These are phyloP conservation scores for Pleodorina starrii DNA, from an alignment of 139 green algal genomes.

Conservation along the genomic window DNA sequence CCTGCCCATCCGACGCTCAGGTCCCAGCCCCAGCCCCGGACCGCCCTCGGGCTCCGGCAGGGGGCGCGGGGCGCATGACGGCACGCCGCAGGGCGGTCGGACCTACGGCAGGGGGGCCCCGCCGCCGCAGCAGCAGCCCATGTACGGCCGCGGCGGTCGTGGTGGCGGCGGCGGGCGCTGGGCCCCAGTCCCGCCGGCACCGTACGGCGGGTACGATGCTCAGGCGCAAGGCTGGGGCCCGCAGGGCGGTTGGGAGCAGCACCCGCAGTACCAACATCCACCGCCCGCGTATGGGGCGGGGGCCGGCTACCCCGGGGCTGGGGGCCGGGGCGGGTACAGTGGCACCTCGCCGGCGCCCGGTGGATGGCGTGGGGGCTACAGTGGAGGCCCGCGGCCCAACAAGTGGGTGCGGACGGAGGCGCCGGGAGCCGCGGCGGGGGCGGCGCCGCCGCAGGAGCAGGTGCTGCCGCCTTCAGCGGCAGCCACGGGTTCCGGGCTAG, in stretches of 20 bases:
- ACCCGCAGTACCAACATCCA: not conserved
- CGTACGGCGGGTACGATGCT: not conserved
- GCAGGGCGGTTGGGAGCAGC: conserved; percentile 4
- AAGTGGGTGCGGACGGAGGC: conserved; percentile 31
- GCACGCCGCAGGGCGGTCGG: not conserved
- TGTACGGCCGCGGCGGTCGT: not conserved
- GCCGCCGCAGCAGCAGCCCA: not conserved
- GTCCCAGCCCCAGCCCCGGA: not conserved
- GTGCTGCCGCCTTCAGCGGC: not conserved
- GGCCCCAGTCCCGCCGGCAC: not conserved
- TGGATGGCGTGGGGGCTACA: not conserved
- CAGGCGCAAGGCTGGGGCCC: not conserved
- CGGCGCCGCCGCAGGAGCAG: not conserved
- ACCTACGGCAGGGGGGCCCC: not conserved
- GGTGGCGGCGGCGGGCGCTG: conserved; percentile 13
- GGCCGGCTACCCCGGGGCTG: not conserved
- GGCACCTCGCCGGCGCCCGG: not conserved
- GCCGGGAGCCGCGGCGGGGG: not conserved
- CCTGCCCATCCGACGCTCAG: no score
- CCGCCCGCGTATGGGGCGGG: not conserved
- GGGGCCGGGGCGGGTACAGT: not conserved
- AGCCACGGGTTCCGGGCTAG: not conserved
- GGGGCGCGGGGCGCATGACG: not conserved
- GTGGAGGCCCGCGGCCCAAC: conserved; percentile 15
- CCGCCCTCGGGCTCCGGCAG: not conserved